Base-by-base conservation (phyloP, 495 filamentous ascomycete species). In the Penicillium ochrochloron region DNA sequence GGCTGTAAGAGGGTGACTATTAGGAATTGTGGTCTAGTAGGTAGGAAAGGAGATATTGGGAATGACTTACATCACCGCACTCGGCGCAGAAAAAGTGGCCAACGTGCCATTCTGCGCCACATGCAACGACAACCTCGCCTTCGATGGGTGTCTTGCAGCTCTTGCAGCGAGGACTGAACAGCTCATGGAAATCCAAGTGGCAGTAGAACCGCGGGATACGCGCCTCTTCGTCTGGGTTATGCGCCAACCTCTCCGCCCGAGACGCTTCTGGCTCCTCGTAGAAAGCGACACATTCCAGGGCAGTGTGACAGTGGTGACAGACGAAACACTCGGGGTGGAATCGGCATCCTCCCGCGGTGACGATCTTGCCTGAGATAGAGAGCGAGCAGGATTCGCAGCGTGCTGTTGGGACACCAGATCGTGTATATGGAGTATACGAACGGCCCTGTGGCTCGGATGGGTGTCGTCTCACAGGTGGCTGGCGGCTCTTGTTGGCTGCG, bases 81-180 rank as follows among this genome's bases (percentile, higher is more conserved):
- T 99, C 92, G 33, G 96, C 96, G 73, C 95, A 99, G 85, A 98
- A 99, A 82, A 99, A 99, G 80, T 99, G 95, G 2, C 95, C 95
- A 66, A 91, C 91, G 77, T 99, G 95, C 92, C 92, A 99, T 77
- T 96, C 92, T 21, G 90, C 88, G 21, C 96, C 95, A 68, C 95
- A 91, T 3, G 95, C 95, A 42, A 98, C 88, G 14, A 97, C 87
- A 44, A 97, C 91, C 79, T 98, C 94, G 46, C 93, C 92, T 73
- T 98, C 91, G 69, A 99, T 99, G n/a, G 95, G 95, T 29, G 95
- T 99, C 78, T 91, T 95, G 83, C 95, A 99, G 77, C 89, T 93
- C 79, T 94, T 94, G 80, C 95, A 99, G 44, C 92, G 87, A 19
- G 95, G 95, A 59, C 91, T 93, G 75, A 91, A 98, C 41, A 91